Percentiles rank a stretch among this genome's conserved stretches.
Evolutionary conservation across 106 monocot genomes (phyloP).

Genomic region (Agapanthus africanus): DNA sequence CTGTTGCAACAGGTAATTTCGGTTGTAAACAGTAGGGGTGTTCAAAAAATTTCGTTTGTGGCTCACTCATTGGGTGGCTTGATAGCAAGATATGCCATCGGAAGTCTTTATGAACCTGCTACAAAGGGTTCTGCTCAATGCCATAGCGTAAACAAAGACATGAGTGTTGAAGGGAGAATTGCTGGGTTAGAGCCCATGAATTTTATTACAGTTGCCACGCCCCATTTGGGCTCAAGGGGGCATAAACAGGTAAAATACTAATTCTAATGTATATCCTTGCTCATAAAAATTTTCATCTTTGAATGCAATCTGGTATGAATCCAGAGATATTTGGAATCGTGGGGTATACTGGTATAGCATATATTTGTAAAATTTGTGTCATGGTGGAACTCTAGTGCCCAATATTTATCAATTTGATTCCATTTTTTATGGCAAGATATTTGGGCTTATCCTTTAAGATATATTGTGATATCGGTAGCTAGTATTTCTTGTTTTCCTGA

Average conservation of each 20-base stretch:
- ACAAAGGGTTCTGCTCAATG: conserved; percentile 9
- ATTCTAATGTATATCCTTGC: background rate
- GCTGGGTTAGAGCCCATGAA: conserved; percentile 80
- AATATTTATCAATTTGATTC: background rate
- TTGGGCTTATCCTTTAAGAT: too few species aligned
- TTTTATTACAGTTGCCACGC: conserved; percentile 86
- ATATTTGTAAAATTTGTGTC: background rate
- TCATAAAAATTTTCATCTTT: background rate
- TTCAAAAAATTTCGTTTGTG: conserved; percentile 79
- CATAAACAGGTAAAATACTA: conserved; percentile 58
- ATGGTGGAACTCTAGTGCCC: background rate
- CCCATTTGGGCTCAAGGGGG: conserved; percentile 85
- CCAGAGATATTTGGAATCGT: background rate
- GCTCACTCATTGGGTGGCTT: conserved; percentile 93
- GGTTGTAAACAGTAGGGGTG: conserved; percentile 45
- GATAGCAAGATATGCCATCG: conserved; percentile 89
- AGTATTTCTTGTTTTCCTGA: background rate
- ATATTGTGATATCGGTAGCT: too few species aligned
- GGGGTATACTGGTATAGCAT: background rate
- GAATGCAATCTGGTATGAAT: background rate
- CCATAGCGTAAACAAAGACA: conserved; percentile 11
- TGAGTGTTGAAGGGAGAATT: conserved; percentile 41
- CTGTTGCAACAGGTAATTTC: conserved; percentile 47
- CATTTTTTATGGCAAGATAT: too few species aligned
- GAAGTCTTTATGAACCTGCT: conserved; percentile 51